These are phyloP conservation scores for Leishmania arabica DNA, from an alignment of 208 protist species.

Conservation along the genomic window DNA sequence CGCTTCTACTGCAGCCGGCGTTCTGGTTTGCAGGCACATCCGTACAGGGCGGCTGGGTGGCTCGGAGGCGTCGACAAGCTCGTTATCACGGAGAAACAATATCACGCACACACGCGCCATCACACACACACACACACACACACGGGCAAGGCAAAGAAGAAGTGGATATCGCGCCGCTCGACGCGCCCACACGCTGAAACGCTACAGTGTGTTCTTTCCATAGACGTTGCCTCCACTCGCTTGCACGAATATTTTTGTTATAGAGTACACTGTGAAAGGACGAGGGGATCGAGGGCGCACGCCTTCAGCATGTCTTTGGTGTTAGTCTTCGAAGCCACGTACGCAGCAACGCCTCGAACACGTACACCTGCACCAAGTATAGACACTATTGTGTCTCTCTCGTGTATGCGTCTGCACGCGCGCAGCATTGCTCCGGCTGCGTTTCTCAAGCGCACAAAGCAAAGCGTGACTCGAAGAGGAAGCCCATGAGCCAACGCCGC, in stretches of 20 bases:
- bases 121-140: not conserved
- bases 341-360: not conserved
- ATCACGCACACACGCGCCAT: not conserved
- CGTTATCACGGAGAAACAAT: not conserved
- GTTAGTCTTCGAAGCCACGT: not conserved
- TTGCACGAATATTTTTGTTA: not conserved
- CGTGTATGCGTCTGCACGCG: not conserved
- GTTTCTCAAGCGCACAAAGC: not conserved
- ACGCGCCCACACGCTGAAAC: not conserved
- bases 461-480: not conserved
- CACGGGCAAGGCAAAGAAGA: not conserved
- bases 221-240: not conserved
- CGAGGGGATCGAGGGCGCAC: not conserved
- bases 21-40: not conserved
- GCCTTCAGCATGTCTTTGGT: not conserved
- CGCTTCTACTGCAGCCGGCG: not conserved
- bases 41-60: not conserved
- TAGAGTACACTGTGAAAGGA: not conserved
- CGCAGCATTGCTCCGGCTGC: not conserved
- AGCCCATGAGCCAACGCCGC: conserved; percentile 37
- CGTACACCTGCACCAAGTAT: not conserved
- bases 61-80: not conserved
- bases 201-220: not conserved
- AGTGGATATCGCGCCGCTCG: not conserved
- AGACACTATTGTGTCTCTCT: not conserved